Conservation (phyloP, 1,284 basidiomycete species). For the Prillingera fragicola region DNA sequence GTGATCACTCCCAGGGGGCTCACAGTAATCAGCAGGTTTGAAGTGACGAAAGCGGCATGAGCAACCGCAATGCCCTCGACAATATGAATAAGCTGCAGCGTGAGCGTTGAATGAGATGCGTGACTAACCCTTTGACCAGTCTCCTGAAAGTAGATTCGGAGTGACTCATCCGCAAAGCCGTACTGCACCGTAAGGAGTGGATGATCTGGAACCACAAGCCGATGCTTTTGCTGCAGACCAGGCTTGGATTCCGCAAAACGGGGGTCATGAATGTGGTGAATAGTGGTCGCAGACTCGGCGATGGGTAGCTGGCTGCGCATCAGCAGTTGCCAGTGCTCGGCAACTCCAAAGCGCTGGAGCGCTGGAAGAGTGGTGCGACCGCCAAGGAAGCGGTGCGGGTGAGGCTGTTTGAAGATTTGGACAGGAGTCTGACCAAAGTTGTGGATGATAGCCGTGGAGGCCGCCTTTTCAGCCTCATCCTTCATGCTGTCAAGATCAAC, state of each 20-base stretch:
- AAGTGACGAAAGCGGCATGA: constrained; percentile 70
- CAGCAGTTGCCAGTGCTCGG: constrained; percentile 55
- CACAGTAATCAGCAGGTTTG: constrained; percentile 66
- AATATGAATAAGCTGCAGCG: constrained; percentile 60
- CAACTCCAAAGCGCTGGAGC: constrained; percentile 66
- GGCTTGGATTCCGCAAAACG: constrained; percentile 27
- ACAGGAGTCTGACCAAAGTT: constrained; percentile 88
- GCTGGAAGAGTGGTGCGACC: constrained; percentile 65
- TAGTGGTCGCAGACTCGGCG: constrained; percentile 52
- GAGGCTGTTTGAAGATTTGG: constrained; percentile 77
- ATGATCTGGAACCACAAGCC: constrained; percentile 22
- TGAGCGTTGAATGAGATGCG: constrained; percentile 11
- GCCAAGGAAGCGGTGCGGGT: constrained; percentile 64
- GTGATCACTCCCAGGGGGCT: constrained; percentile 69
- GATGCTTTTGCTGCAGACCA: constrained; percentile 21
- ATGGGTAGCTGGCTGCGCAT: constrained; percentile 45
- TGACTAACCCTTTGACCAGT: constrained; percentile 12
- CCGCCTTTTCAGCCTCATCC: constrained; percentile 80
- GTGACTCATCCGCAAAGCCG: constrained; percentile 40
- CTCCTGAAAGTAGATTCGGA: constrained; percentile 46
- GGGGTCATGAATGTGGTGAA: constrained; percentile 54
- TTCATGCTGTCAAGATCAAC: constrained; percentile 81
- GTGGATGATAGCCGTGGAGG: constrained; percentile 90
- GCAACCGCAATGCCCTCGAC: constrained; percentile 66
- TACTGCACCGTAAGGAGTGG: constrained; percentile 37